Conservation (phyloP, 345 rosid species). For the Aquilaria yunnanensis region DNA sequence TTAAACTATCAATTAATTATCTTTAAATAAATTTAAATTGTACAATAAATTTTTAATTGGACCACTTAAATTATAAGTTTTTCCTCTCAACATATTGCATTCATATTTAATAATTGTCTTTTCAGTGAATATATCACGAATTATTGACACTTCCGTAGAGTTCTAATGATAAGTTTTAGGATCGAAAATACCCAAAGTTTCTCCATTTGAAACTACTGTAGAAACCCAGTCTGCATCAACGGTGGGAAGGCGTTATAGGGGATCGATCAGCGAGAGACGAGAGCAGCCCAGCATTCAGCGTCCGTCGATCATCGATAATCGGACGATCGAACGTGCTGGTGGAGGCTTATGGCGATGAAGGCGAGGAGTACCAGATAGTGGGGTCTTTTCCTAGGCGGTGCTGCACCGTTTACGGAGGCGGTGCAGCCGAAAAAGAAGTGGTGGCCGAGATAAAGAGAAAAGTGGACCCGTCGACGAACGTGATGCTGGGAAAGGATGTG, state of each 20-base stretch:
- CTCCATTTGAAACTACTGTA: neutral
- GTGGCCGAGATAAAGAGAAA: conserved; percentile 56
- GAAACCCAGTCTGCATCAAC: conserved; percentile 49
- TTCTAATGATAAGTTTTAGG: too few relatives aligned
- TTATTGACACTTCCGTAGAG: too few relatives aligned
- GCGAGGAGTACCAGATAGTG: conserved; percentile 42
- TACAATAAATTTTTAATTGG: too few relatives aligned
- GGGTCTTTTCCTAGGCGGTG: conserved; percentile 37
- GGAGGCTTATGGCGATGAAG: conserved; percentile 28
- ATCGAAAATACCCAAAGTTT: too few relatives aligned
- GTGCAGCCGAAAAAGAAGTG: conserved; percentile 12
- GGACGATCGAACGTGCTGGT: conserved; percentile 35
- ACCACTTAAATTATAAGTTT: too few relatives aligned
- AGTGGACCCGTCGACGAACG: conserved; percentile 42
- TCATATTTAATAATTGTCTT: too few relatives aligned
- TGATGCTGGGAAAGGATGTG: conserved; percentile 49
- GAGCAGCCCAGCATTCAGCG: conserved; percentile 33
- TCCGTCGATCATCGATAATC: conserved; percentile 37
- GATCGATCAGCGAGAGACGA: conserved; percentile 23
- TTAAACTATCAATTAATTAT: too few relatives aligned
- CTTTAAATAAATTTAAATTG: too few relatives aligned
- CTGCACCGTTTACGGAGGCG: conserved; percentile 23
- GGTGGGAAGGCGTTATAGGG: conserved; percentile 48
- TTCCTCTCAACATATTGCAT: too few relatives aligned
- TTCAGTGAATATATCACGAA: too few relatives aligned